Percentiles rank a stretch among this genome's conserved stretches.
Conservation (phyloP, 768 basidiomycete genomes). For the Hericium alpestre region DNA sequence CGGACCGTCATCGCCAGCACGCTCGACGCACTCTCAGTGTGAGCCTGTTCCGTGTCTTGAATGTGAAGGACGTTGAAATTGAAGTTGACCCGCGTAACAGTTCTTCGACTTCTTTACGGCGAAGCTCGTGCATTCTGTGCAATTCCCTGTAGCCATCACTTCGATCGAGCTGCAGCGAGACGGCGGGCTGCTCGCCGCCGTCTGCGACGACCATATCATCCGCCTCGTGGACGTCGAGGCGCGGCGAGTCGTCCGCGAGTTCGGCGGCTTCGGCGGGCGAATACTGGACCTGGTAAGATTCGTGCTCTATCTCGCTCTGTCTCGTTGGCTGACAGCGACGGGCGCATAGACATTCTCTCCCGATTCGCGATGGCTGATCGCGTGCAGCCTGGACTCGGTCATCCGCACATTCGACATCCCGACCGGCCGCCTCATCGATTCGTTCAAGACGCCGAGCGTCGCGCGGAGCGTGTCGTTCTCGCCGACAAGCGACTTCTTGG, state of each 20-base stretch:
- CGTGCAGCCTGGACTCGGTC: slow-evolving; percentile 79
- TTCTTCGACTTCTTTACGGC: slow-evolving; percentile 95
- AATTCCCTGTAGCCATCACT: slow-evolving; percentile 57
- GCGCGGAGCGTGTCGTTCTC: slow-evolving; percentile 90
- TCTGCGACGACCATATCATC: slow-evolving; percentile 80
- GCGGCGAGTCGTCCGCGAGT: slow-evolving; percentile 72
- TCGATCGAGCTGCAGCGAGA: slow-evolving; percentile 74
- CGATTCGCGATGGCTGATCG: slow-evolving; percentile 88
- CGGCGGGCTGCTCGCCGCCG: slow-evolving; percentile 69
- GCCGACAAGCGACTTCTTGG: slow-evolving; percentile 91
- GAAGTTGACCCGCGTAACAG: slow-evolving; percentile 30
- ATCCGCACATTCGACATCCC: slow-evolving; percentile 96
- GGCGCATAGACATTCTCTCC: slow-evolving; percentile 74
- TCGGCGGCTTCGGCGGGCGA: slow-evolving; percentile 75
- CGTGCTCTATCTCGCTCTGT: not conserved
- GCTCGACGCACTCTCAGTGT: slow-evolving; percentile 80
- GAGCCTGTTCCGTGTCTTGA: slow-evolving; percentile 20
- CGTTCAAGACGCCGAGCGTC: slow-evolving; percentile 76
- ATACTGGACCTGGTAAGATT: slow-evolving; percentile 78
- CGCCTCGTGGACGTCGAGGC: slow-evolving; percentile 91
- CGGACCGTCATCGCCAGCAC: slow-evolving; percentile 73
- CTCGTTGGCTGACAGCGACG: not conserved
- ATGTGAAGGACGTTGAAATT: no score
- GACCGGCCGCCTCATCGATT: slow-evolving; percentile 85
- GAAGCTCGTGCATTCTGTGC: slow-evolving; percentile 54